Conservation (phyloP, 768 basidiomycete species). For the Mycena amicta region DNA sequence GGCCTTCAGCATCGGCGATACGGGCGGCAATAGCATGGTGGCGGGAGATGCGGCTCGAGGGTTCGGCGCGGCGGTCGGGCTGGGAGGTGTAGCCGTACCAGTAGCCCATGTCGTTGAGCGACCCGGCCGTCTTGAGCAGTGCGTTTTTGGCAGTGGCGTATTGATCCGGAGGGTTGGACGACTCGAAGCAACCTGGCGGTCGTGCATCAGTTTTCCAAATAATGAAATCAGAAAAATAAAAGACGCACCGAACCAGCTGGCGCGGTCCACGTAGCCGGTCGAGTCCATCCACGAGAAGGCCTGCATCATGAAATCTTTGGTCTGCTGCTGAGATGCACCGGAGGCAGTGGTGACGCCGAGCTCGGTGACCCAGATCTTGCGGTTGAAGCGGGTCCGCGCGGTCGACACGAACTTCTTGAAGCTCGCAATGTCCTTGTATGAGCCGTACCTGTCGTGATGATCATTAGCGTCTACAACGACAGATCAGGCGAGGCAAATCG, state of each 20-base stretch:
- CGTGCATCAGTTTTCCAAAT: not conserved
- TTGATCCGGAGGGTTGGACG: constrained; percentile 1
- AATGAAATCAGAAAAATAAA: not conserved
- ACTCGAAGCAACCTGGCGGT: constrained; percentile 3
- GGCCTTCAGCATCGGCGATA: not conserved
- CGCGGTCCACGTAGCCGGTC: constrained; percentile 12
- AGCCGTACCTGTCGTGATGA: constrained; percentile 15
- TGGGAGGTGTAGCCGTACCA: constrained; percentile 4
- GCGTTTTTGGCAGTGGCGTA: constrained; percentile 9
- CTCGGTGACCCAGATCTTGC: constrained; percentile 14
- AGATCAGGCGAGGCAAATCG: not conserved
- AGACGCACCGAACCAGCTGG: not conserved
- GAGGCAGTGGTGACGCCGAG: constrained; percentile 15
- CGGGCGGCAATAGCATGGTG: not conserved
- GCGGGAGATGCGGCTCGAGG: not conserved
- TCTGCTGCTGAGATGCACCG: constrained; percentile 1
- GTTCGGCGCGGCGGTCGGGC: not conserved
- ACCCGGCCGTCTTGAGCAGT: not conserved
- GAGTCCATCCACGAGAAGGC: constrained; percentile 12
- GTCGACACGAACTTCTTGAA: constrained; percentile 9
- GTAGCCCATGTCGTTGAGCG: constrained; percentile 3
- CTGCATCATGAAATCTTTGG: constrained; percentile 17
- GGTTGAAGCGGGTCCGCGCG: constrained; percentile 7
- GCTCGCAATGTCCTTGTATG: constrained; percentile 9
- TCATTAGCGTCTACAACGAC: not conserved